These are phyloP conservation scores for Nakazawaea pomicola DNA, from an alignment of 805 yeast species.

Conservation along the genomic window DNA sequence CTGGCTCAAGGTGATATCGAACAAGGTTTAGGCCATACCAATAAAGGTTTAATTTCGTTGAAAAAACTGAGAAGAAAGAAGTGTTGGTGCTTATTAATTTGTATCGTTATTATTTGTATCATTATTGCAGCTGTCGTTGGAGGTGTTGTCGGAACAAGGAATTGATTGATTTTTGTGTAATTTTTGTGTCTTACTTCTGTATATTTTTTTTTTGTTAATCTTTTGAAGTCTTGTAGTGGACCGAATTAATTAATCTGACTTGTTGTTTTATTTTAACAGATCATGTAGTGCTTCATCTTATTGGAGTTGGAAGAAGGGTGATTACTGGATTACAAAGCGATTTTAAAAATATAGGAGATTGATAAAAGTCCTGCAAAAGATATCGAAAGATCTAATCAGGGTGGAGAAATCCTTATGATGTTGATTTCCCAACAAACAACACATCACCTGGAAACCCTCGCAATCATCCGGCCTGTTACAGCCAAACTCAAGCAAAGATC, in stretches of 20 bases:
- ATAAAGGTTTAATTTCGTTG: conserved; percentile 84
- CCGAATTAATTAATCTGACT: no score
- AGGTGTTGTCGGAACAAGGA: conserved; percentile 34
- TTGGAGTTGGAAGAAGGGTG: no score
- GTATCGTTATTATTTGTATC: conserved; percentile 52
- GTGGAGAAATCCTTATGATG: conserved; percentile 13
- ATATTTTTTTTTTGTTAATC: no score
- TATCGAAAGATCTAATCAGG: conserved; percentile 8
- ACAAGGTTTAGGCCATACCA: conserved; percentile 90
- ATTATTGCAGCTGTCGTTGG: conserved; percentile 69
- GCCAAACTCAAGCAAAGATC: no score
- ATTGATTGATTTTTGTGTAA: background rate
- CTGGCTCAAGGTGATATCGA: conserved; percentile 88
- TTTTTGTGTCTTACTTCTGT: no score
- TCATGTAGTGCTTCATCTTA: no score
- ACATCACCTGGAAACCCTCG: no score
- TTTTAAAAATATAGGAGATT: conserved; percentile 9
- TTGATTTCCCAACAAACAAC: conserved; percentile 8
- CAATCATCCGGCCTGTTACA: no score
- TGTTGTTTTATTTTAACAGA: no score
- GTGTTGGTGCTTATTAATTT: conserved; percentile 75
- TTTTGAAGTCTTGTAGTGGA: no score
- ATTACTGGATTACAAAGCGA: no score
- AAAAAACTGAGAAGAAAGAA: conserved; percentile 87
- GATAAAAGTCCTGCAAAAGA: conserved; percentile 10